phyloP scores from a whole-genome alignment of 805 yeast species.

The Kuraishia ogatae region DNA sequence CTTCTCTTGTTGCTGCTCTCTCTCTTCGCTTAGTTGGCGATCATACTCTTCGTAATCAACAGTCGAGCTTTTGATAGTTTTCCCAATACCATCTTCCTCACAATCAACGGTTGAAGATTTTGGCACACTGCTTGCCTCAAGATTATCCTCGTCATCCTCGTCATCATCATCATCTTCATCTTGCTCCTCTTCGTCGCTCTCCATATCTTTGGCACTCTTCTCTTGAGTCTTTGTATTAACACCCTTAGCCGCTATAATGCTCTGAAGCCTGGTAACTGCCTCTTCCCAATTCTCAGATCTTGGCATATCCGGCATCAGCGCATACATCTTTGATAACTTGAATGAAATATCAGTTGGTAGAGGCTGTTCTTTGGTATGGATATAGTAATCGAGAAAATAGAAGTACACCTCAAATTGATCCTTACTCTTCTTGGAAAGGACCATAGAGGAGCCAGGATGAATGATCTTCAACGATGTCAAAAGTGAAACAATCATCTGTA shows the following conservation, averaged over 20 bases:
- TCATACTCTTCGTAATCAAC: conserved; percentile 25
- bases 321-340: conserved; percentile 36
- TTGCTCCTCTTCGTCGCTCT: conserved; percentile 13
- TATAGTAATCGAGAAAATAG: conserved; percentile 63
- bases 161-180: conserved; percentile 14
- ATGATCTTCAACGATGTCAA: conserved; percentile 21
- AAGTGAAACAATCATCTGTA: conserved; percentile 42
- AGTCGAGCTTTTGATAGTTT: background rate
- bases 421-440: conserved; percentile 7
- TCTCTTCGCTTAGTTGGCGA: background rate
- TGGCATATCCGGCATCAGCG: conserved; percentile 21
- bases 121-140: conserved; percentile 9
- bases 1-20: conserved; percentile 30
- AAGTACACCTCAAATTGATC: conserved; percentile 31
- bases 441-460: background rate
- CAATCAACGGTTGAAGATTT: background rate
- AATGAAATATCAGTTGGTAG: conserved; percentile 57
- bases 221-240: background rate
- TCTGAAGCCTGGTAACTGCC: conserved; percentile 31
- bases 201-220: conserved; percentile 4
- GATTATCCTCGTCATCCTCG: conserved; percentile 15
- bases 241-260: conserved; percentile 14
- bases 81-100: background rate
- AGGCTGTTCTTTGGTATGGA: conserved; percentile 50
- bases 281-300: conserved; percentile 30